A percentile compares a stretch with the other conserved stretches of the same genome.
These are phyloP conservation scores for Metschnikowia kofuensis DNA, from an alignment of 805 yeast genomes.

Conservation along the genomic window DNA sequence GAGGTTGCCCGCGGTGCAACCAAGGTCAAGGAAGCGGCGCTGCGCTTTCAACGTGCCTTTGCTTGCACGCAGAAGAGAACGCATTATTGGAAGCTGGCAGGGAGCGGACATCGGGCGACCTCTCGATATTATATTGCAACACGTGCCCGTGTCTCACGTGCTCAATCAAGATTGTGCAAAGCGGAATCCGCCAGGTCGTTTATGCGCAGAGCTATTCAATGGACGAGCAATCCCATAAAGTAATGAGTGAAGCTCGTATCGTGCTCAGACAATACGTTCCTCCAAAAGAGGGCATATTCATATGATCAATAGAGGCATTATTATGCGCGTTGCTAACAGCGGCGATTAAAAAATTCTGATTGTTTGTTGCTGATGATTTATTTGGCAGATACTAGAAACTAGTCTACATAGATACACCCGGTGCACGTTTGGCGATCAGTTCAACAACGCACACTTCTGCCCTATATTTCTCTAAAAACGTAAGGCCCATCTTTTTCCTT, in stretches of 20 bases:
- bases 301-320: constrained; percentile 10
- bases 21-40: constrained; percentile 60
- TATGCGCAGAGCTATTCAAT: constrained; percentile 89
- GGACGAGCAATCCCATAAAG: constrained; percentile 75
- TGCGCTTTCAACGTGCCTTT: constrained; percentile 77
- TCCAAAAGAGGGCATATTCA: constrained; percentile 39
- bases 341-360: too few relatives aligned
- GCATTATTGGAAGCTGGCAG: constrained; percentile 93
- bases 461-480: constrained; percentile 26
- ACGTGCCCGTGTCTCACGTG: constrained; percentile 98
- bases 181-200: constrained; percentile 88
- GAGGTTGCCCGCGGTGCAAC: constrained; percentile 93
- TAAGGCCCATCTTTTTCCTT: constrained; percentile 50
- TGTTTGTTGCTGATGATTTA: too few relatives aligned
- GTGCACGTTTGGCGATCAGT: too few relatives aligned
- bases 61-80: constrained; percentile 97
- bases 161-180: constrained; percentile 89
- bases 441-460: too few relatives aligned
- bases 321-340: neutral
- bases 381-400: too few relatives aligned
- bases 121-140: constrained; percentile 79
- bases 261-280: constrained; percentile 51
- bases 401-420: too few relatives aligned
- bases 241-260: constrained; percentile 73
- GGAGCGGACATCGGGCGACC: constrained; percentile 62